These are phyloP conservation scores for Ceratocystis cacaofunesta DNA, from an alignment of 2,329 filamentous ascomycete genomes.

Conservation along the genomic window DNA sequence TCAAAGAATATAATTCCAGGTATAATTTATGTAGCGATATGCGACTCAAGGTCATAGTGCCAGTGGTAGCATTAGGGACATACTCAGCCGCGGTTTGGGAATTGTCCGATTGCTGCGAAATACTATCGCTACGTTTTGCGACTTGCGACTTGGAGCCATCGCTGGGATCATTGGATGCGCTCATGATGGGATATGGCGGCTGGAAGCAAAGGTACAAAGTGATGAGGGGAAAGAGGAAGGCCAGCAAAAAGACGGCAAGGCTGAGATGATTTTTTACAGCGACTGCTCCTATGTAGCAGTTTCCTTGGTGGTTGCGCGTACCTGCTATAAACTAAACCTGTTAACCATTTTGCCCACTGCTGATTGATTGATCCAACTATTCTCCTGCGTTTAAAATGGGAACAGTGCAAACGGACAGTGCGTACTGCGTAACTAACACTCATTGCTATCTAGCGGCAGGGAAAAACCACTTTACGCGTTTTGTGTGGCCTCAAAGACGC, in stretches of 20 bases:
- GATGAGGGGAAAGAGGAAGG: conserved; percentile 2
- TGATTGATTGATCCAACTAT: too few relatives aligned
- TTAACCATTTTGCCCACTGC: too few relatives aligned
- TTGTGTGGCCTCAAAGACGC: conserved; percentile 1
- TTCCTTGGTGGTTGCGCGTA: neutral
- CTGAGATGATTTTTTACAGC: neutral
- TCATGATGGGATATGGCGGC: conserved; percentile 5
- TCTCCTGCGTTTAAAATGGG: neutral
- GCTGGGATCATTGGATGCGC: conserved; percentile 2
- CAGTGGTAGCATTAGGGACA: conserved; percentile 15
- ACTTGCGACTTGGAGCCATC: conserved; percentile 9
- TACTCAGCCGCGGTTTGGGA: conserved; percentile 64
- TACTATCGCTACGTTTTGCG: conserved; percentile 38
- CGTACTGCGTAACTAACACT: neutral
- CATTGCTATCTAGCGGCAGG: neutral
- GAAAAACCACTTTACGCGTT: conserved; percentile 27
- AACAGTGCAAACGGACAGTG: neutral
- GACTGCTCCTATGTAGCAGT: neutral
- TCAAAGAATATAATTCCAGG: neutral
- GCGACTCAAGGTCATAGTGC: neutral
- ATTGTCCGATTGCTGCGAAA: conserved; percentile 43
- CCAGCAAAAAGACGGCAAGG: neutral
- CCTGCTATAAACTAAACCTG: neutral
- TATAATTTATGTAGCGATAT: neutral
- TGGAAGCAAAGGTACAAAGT: neutral